Conservation (phyloP, 192 early-diverging fungal species). For the Allomyces javanicus region DNA sequence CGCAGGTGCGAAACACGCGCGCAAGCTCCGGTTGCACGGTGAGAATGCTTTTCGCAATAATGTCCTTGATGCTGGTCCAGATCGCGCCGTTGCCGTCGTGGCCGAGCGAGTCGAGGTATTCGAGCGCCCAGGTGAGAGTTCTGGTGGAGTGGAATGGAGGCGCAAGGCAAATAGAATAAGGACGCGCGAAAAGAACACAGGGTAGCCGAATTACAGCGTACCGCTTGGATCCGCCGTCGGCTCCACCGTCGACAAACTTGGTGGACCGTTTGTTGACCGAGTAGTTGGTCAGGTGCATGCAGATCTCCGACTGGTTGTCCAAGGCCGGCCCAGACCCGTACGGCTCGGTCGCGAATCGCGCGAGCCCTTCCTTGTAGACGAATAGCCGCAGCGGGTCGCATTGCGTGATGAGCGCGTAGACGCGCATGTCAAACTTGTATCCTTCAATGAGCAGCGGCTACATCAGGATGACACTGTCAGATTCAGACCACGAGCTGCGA, state of each 20-base stretch:
- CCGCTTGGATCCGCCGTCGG: conserved; percentile 14
- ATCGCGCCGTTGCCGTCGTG: conserved; percentile 8
- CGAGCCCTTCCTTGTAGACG: conserved; percentile 32
- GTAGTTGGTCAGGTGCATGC: conserved; percentile 46
- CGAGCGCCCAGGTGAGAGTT: conserved; percentile 5
- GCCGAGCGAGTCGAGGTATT: conserved; percentile 2
- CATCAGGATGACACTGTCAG: too few relatives aligned
- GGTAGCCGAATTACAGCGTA: neutral
- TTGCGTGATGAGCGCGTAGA: conserved; percentile 37
- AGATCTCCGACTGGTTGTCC: conserved; percentile 20
- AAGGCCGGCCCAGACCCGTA: conserved; percentile 18
- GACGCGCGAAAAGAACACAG: too few relatives aligned
- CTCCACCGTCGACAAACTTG: conserved; percentile 14
- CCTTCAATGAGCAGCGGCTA: conserved; percentile 29
- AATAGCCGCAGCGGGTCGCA: conserved; percentile 33
- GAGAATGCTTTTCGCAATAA: conserved; percentile 30
- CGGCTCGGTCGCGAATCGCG: conserved; percentile 31
- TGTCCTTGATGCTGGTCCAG: conserved; percentile 24
- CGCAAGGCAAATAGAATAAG: too few relatives aligned
- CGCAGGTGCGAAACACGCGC: conserved; percentile 17
- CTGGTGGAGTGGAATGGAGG: neutral
- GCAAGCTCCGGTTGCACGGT: conserved; percentile 26
- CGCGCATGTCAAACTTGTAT: conserved; percentile 36
- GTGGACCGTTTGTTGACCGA: conserved; percentile 34
- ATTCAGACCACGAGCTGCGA: too few relatives aligned